phyloP scores from a whole-genome alignment of 805 yeast genomes.

The Torulaspora microellipsoides region DNA sequence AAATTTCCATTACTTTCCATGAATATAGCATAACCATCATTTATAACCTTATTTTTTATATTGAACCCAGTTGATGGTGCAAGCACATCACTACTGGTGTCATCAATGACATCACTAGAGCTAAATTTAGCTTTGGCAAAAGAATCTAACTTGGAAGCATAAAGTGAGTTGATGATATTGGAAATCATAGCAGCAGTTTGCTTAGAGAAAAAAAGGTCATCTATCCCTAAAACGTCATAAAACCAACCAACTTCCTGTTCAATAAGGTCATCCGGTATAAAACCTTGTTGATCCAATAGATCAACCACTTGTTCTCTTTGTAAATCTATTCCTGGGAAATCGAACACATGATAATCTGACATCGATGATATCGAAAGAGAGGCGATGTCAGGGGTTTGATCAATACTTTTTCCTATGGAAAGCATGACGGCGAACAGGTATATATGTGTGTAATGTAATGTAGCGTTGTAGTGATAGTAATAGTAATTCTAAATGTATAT shows the following conservation, averaged over 20 bases:
- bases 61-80: slow-evolving; percentile 36
- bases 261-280: slow-evolving; percentile 81
- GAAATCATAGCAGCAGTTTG: slow-evolving; percentile 79
- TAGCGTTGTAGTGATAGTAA: no score
- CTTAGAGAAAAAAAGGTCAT: slow-evolving; percentile 84
- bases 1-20: slow-evolving; percentile 57
- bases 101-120: slow-evolving; percentile 4
- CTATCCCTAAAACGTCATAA: slow-evolving; percentile 81
- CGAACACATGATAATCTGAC: slow-evolving; percentile 68
- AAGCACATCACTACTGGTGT: background rate
- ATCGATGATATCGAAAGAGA: slow-evolving; percentile 41
- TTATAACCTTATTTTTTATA: slow-evolving; percentile 73
- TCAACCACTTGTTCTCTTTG: slow-evolving; percentile 83
- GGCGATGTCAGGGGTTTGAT: slow-evolving; percentile 36
- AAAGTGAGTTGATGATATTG: slow-evolving; percentile 78
- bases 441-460: background rate
- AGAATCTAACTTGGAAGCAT: slow-evolving; percentile 90
- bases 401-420: slow-evolving; percentile 1
- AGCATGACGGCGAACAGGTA: background rate
- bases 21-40: slow-evolving; percentile 81
- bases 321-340: slow-evolving; percentile 73
- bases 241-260: slow-evolving; percentile 89
- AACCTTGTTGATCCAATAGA: slow-evolving; percentile 73
- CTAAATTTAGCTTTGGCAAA: slow-evolving; percentile 54
- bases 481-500: no score